Percentiles rank a stretch among this genome's conserved stretches.
These are phyloP conservation scores for Komagataella pseudopastoris DNA, from an alignment of 805 yeast genomes.

Conservation along the genomic window DNA sequence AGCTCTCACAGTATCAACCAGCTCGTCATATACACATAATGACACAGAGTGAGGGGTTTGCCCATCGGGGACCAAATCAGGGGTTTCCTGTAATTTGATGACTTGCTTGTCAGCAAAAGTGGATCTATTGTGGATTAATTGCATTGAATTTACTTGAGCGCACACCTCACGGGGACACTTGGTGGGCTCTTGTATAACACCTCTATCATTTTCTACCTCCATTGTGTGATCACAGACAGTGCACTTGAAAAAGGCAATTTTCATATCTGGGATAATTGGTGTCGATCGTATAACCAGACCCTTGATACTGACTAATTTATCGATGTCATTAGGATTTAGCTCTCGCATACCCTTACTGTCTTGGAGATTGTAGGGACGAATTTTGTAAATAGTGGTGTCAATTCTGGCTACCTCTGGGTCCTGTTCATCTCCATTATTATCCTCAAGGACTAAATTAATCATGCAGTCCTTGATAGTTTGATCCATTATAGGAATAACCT, in stretches of 20 bases:
- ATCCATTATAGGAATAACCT: conserved; percentile 95
- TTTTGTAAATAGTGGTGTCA: conserved; percentile 72
- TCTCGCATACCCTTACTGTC: conserved; percentile 77
- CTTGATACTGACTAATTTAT: conserved; percentile 80
- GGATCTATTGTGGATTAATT: conserved; percentile 81
- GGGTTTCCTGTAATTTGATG: conserved; percentile 87
- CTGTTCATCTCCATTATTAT: conserved; percentile 23
- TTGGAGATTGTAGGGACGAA: conserved; percentile 78
- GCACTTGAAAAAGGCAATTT: conserved; percentile 91
- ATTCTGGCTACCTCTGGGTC: conserved; percentile 48
- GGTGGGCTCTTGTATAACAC: conserved; percentile 86
- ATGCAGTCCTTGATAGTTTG: conserved; percentile 85
- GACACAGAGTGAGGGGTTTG: conserved; percentile 97
- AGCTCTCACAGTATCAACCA: conserved; percentile 88
- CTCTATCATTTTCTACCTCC: conserved; percentile 87
- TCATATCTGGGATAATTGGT: conserved; percentile 94
- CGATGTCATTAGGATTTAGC: conserved; percentile 86
- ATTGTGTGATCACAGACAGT: conserved; percentile 88
- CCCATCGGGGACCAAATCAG: conserved; percentile 94
- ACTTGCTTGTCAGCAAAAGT: conserved; percentile 93
- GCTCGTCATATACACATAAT: conserved; percentile 86
- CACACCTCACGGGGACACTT: conserved; percentile 87
- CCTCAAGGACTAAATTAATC: conserved; percentile 50
- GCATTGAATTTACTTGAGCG: conserved; percentile 76
- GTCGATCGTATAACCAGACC: conserved; percentile 85